Evolutionary conservation across 1,139 yeast genomes (phyloP), one percentile per base, ranked within the genome.

Genomic region (Diutina neorugosa): DNA sequence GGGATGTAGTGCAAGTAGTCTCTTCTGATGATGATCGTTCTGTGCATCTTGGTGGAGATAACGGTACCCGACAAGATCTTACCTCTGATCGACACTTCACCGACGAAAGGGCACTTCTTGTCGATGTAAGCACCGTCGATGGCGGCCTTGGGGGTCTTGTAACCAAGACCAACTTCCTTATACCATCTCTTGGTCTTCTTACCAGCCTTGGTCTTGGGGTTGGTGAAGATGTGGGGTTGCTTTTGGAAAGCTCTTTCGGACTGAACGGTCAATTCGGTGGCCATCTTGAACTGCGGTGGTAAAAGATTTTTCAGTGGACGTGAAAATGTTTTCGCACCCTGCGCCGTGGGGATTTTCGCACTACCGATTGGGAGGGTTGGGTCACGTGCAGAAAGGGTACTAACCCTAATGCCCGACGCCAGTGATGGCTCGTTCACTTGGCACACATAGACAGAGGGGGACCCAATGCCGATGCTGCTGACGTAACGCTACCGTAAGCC

Each of bases 1-100:
- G 98, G 96, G 77, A 93, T 86, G 81, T 89, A 94, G 83, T 94
- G 99, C 77, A 94, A 89, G 94, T 94, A 94, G 74, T 93, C 98
- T 83, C 99, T 93, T 86, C 98, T 91, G 82, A 94, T 86, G 76
- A 94, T 86, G 80, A 94, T 86, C 71, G 99, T 94, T 85, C 99
- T 94, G 95, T 93, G 98, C 98, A 93, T 94, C 85, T 94, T 94
- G 85, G 98, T 91, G 71, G 98, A 93, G 65, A 93, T 96, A 78
- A 94, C 99, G 73, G 96, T 87, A 82, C 94, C 94, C 67, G 97
- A 85, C 77, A 94, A 86, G 74, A 94, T 94, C 83, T 89, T 91
- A 80, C 99, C 99, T 84, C 99, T 91, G 86, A 94, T 94, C 65
- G 98, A 91, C 66, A 94, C 85, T 65, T 77, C 77, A 77, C 98